Evolutionary conservation across 331 rosid genomes (phyloP).

Genomic region (Quercus tomentella): DNA sequence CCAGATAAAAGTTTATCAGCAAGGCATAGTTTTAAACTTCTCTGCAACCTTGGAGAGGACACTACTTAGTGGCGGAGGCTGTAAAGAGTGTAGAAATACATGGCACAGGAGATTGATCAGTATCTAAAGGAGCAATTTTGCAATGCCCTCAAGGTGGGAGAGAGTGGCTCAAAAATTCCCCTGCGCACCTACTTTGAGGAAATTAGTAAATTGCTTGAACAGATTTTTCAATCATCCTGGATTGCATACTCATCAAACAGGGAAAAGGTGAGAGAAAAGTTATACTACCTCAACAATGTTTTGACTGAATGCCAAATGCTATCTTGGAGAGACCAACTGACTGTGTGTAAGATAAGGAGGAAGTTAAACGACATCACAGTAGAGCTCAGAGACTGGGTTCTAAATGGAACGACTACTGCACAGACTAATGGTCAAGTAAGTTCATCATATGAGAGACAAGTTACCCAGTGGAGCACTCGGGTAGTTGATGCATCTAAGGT

Average conservation of each 20-base stretch:
- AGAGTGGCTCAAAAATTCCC: background rate
- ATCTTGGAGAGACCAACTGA: background rate
- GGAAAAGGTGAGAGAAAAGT: background rate
- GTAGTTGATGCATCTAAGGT: background rate
- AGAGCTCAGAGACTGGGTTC: background rate
- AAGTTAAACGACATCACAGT: conserved; percentile 2
- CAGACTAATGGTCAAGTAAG: background rate
- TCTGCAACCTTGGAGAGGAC: no score
- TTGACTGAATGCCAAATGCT: conserved; percentile 12
- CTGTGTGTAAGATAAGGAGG: background rate
- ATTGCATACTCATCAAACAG: background rate
- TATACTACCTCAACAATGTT: conserved; percentile 13
- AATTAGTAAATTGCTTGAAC: background rate
- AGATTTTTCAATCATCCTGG: background rate
- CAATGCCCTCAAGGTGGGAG: background rate
- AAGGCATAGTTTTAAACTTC: no score
- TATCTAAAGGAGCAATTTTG: background rate
- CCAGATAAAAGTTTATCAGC: no score
- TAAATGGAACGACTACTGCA: background rate
- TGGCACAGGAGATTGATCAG: background rate
- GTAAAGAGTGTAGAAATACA: background rate
- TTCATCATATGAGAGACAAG: background rate
- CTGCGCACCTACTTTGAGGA: background rate
- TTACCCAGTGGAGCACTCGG: background rate
- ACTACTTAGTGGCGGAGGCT: background rate